Evolutionary conservation across 495 filamentous ascomycete genomes (phyloP).

Genomic region (Hypoxylon trugodes): DNA sequence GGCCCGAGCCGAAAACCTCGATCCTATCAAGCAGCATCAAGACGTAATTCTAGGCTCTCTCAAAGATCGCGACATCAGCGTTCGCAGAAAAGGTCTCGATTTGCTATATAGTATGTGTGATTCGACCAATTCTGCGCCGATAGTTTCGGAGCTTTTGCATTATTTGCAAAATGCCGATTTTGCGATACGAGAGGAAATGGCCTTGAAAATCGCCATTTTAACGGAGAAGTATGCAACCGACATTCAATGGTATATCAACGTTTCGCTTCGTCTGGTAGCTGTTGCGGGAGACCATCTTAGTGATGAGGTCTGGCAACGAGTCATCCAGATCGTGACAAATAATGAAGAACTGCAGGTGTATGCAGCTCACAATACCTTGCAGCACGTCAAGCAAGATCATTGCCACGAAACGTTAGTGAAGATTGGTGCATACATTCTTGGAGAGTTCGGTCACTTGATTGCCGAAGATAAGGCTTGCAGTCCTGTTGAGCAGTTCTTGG

Average conservation of each 20-base stretch:
- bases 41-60: constrained; percentile 93
- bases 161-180: constrained; percentile 98
- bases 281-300: constrained; percentile 98
- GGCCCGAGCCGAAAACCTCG: constrained; percentile 90
- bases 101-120: constrained; percentile 99
- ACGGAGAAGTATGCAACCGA: constrained; percentile 99
- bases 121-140: constrained; percentile 85
- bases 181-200: constrained; percentile 98
- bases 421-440: constrained; percentile 94
- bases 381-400: constrained; percentile 88
- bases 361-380: constrained; percentile 88
- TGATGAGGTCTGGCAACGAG: constrained; percentile 99
- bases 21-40: constrained; percentile 98
- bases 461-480: constrained; percentile 93
- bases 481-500: constrained; percentile 97
- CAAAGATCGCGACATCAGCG: constrained; percentile 95
- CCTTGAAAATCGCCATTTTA: constrained; percentile 96
- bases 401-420: constrained; percentile 98
- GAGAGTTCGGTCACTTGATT: constrained; percentile 97
- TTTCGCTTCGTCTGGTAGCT: constrained; percentile 91
- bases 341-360: constrained; percentile 98
- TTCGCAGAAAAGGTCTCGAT: constrained; percentile 93
- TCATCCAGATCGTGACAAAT: constrained; percentile 99
- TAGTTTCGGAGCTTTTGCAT: constrained; percentile 91
- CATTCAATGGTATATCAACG: constrained; percentile 99